Conservation (phyloP, 257 asterid species). For the Solanum virginianum region DNA sequence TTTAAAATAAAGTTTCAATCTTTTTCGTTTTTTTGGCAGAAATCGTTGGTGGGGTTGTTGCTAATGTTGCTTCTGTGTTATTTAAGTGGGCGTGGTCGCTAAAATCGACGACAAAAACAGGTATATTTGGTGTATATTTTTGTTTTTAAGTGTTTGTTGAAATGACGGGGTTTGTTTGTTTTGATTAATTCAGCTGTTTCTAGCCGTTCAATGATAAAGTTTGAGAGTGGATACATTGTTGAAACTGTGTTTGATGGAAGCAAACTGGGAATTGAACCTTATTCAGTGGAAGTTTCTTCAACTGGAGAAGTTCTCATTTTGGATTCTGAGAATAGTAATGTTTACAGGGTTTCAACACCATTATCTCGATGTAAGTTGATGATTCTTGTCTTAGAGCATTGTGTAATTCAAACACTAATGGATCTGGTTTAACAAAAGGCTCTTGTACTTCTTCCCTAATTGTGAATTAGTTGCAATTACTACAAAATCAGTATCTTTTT, state of each 20-base stretch:
- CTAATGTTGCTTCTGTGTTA: slow-evolving; percentile 67
- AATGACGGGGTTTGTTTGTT: slow-evolving; percentile 2
- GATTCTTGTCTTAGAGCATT: neutral
- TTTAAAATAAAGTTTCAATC: neutral
- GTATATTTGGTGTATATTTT: slow-evolving; percentile 9
- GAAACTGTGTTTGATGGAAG: slow-evolving; percentile 98
- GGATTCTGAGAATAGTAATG: slow-evolving; percentile 79
- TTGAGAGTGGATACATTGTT: slow-evolving; percentile 81
- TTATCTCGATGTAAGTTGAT: slow-evolving; percentile 65
- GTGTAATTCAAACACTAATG: neutral
- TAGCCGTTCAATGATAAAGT: slow-evolving; percentile 89
- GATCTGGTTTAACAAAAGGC: neutral
- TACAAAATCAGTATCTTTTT: neutral
- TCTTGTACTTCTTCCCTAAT: neutral
- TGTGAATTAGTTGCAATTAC: neutral
- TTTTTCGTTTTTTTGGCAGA: slow-evolving; percentile 24
- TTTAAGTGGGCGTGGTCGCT: slow-evolving; percentile 85
- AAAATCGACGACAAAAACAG: slow-evolving; percentile 54
- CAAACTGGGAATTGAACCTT: slow-evolving; percentile 80
- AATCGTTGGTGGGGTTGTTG: slow-evolving; percentile 69
- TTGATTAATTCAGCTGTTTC: slow-evolving; percentile 33
- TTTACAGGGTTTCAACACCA: slow-evolving; percentile 74
- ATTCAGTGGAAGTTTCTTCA: slow-evolving; percentile 55
- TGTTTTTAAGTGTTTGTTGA: neutral
- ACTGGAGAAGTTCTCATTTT: slow-evolving; percentile 62